phyloP scores from a whole-genome alignment of 768 basidiomycete species.

The Hydnum rufescens region DNA sequence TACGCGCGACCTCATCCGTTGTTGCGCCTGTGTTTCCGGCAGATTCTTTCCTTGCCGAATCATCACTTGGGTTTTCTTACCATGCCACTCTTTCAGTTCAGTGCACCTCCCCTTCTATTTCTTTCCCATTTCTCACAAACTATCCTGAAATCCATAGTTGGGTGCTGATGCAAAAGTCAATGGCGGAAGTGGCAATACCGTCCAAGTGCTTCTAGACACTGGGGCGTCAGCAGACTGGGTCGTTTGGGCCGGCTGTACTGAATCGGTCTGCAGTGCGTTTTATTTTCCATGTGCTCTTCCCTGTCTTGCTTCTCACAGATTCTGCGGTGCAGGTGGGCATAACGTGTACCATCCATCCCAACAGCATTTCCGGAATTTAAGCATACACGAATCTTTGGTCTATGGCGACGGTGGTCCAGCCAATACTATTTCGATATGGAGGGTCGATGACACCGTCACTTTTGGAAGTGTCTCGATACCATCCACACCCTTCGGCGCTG shows the following conservation, averaged over 20 bases:
- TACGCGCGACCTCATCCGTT: neutral
- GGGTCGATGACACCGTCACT: slow-evolving; percentile 6
- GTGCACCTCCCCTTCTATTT: too few species aligned
- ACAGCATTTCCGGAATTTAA: neutral
- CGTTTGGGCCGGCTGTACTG: slow-evolving; percentile 2
- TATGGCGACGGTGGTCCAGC: neutral
- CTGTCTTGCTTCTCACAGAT: neutral
- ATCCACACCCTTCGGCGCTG: neutral
- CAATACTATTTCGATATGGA: neutral
- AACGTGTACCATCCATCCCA: neutral
- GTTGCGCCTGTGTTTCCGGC: neutral
- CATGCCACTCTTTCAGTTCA: neutral
- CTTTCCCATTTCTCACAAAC: too few species aligned
- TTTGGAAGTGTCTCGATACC: neutral
- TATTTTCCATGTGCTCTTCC: neutral
- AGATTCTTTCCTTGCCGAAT: neutral
- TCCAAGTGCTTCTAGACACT: neutral
- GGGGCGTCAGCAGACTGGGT: slow-evolving; percentile 2
- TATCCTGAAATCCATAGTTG: too few species aligned
- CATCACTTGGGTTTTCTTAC: neutral
- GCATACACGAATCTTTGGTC: neutral
- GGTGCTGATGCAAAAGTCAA: neutral
- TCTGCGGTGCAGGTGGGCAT: neutral
- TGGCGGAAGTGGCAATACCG: neutral
- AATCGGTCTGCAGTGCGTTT: neutral